Percentiles rank a stretch among this genome's conserved stretches.
These are phyloP conservation scores for Yarrowia phangngaensis DNA, from an alignment of 805 yeast genomes.

Conservation along the genomic window DNA sequence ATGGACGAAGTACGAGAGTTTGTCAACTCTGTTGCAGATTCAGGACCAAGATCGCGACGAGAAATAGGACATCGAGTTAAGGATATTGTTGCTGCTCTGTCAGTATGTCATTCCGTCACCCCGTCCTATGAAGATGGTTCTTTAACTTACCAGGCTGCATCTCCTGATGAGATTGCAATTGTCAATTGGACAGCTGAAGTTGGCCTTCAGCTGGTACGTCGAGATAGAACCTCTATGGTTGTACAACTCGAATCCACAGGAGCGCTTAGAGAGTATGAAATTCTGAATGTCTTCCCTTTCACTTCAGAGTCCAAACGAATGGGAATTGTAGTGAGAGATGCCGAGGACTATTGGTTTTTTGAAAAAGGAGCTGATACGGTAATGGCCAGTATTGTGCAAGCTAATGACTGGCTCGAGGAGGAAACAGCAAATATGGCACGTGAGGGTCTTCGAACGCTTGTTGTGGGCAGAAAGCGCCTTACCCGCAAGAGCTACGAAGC, in stretches of 20 bases:
- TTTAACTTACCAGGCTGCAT: conserved; percentile 89
- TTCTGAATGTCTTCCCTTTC: conserved; percentile 85
- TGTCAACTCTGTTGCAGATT: conserved; percentile 41
- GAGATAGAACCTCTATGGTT: conserved; percentile 76
- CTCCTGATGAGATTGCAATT: conserved; percentile 97
- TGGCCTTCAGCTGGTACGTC: conserved; percentile 71
- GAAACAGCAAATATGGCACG: conserved; percentile 98
- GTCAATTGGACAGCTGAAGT: conserved; percentile 85
- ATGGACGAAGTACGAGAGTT: conserved; percentile 81
- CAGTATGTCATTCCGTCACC: conserved; percentile 96
- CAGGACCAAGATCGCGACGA: conserved; percentile 47
- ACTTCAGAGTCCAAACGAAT: conserved; percentile 93
- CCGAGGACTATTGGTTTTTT: conserved; percentile 75
- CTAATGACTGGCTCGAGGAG: conserved; percentile 95
- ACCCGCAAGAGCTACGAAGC: conserved; percentile 52
- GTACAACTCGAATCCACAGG: conserved; percentile 60
- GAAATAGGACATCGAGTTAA: conserved; percentile 73
- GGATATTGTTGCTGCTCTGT: conserved; percentile 75
- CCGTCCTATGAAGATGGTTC: conserved; percentile 79
- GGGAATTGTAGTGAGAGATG: conserved; percentile 75
- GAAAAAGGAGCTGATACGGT: conserved; percentile 97
- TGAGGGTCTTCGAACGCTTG: conserved; percentile 93
- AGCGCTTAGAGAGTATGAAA: conserved; percentile 50
- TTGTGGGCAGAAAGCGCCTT: conserved; percentile 80
- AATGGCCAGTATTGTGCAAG: conserved; percentile 76